A percentile compares a stretch with the other conserved stretches of the same genome.
These are phyloP conservation scores for Colletotrichum godetiae DNA, from an alignment of 2,329 filamentous ascomycete genomes.

Conservation along the genomic window DNA sequence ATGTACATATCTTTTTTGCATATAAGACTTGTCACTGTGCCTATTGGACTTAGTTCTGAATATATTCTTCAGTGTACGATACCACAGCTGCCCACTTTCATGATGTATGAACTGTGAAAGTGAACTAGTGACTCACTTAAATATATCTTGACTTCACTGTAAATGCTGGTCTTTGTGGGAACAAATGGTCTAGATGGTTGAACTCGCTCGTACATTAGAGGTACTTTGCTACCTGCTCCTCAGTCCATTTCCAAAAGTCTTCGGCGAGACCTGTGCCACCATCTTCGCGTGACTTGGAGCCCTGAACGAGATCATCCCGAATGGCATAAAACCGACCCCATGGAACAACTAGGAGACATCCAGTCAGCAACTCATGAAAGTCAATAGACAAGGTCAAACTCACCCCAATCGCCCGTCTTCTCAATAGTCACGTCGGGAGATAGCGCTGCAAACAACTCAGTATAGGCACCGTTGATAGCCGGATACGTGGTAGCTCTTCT, in stretches of 20 bases:
- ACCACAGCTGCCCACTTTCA: neutral
- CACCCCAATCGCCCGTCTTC: conserved; percentile 46
- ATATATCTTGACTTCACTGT: neutral
- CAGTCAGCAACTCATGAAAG: neutral
- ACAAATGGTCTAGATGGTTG: neutral
- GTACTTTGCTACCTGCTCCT: conserved; percentile 47
- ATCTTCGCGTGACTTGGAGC: conserved; percentile 46
- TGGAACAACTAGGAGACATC: conserved; percentile 44
- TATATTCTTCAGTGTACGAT: conserved; percentile 23
- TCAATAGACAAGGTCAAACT: neutral
- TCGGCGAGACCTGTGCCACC: conserved; percentile 50
- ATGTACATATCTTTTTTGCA: conserved; percentile 32
- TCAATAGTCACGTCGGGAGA: conserved; percentile 55
- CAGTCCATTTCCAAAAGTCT: conserved; percentile 55
- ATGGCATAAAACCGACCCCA: conserved; percentile 51
- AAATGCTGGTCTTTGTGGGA: neutral
- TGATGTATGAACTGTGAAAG: neutral
- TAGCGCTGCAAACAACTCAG: conserved; percentile 58
- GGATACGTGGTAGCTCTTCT: conserved; percentile 41
- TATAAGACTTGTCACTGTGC: conserved; percentile 23
- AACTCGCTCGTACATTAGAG: neutral
- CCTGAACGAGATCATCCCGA: conserved; percentile 43
- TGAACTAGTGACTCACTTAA: neutral
- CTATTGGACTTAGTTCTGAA: conserved; percentile 25
- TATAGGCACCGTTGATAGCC: conserved; percentile 56